These are phyloP conservation scores for Collybiopsis confluens DNA, from an alignment of 768 basidiomycete genomes.

Conservation along the genomic window DNA sequence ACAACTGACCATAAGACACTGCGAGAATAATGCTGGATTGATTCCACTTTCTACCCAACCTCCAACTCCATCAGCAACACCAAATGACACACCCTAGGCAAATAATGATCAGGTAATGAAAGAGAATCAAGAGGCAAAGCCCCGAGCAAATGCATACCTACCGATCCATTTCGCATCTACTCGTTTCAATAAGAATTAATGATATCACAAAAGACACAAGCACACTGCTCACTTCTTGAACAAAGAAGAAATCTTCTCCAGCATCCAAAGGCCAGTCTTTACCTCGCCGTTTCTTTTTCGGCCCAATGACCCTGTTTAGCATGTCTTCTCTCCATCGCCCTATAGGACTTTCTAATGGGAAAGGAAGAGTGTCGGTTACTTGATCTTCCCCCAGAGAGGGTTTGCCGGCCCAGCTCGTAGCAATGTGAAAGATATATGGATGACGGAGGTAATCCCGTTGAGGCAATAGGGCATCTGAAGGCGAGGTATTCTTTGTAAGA, in stretches of 20 bases:
- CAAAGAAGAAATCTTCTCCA: conserved; percentile 63
- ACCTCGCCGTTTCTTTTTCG: conserved; percentile 34
- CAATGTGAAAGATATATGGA: conserved; percentile 72
- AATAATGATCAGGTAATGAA: not conserved
- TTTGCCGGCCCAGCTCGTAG: conserved; percentile 76
- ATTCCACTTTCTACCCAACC: conserved; percentile 84
- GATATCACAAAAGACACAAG: not conserved
- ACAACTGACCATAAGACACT: conserved; percentile 62
- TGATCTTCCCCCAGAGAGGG: conserved; percentile 34
- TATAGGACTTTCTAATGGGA: conserved; percentile 52
- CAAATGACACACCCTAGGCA: conserved; percentile 67
- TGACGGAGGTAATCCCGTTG: not conserved
- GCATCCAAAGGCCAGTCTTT: conserved; percentile 33
- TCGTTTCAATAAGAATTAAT: conserved; percentile 3
- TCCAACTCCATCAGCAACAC: conserved; percentile 90
- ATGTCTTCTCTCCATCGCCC: conserved; percentile 68
- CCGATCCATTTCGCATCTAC: conserved; percentile 78
- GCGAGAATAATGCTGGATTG: conserved; percentile 87
- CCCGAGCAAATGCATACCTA: conserved; percentile 45
- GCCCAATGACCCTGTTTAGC: conserved; percentile 41
- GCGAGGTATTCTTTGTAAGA: not conserved
- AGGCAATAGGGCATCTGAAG: not conserved
- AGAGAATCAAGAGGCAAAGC: conserved; percentile 23
- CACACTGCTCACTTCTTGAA: conserved; percentile 55
- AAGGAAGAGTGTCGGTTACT: conserved; percentile 38